Evolutionary conservation across 1,284 basidiomycete species (phyloP), one percentile per base, ranked within the genome.

Genomic region (Rhodotorula sp.): DNA sequence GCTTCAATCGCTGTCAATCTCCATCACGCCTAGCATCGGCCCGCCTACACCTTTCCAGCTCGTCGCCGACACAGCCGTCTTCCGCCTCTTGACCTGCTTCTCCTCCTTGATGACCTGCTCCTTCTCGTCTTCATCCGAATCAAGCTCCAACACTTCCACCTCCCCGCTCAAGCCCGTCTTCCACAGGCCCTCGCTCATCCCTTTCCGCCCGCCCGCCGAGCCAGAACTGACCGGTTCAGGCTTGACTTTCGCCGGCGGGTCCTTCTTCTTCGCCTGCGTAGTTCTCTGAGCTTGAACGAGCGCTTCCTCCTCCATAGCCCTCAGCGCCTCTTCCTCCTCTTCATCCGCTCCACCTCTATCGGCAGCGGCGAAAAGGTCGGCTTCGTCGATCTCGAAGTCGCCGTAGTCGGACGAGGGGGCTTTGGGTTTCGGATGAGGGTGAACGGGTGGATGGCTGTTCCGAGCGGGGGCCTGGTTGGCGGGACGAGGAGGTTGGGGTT

Each of bases 141-240:
- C 67, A 5, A 69, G 59, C 44, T 62, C 60, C 26, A 65, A 50
- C 31, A 65, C 63, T 34, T 69, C 68, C 34, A 62, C 51, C 44
- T 31, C n/a, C 26, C 62, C 47, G 31, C 62, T 63, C n/a, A 47
- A 7, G 10, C 31, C 15, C 7, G 31, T 37, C 31, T 24, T 52
- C 20, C 48, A 37, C 59, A 18, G 28, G 15, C 34, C 44, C 18
- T 28, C 44, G 1, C 26, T 30, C 18, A 18, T 46, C 24, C 31
- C 15, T 13, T 22, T 24, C 7, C 31, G n/a, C 37, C 52, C 31
- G 26, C n/a, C 28, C 34, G 20, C 37, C 30, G 24, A 26, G 34
- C 24, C 8, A 20, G n/a, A n/a, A 1, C 57, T 40, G 10, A 20
- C 53, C 30, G 28, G 61, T 10, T 56, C 47, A 13, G 22, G 24